Evolutionary conservation across 495 filamentous ascomycete genomes (phyloP), one percentile per base, ranked within the genome.

Genomic region (Friedmanniomyces simplex): DNA sequence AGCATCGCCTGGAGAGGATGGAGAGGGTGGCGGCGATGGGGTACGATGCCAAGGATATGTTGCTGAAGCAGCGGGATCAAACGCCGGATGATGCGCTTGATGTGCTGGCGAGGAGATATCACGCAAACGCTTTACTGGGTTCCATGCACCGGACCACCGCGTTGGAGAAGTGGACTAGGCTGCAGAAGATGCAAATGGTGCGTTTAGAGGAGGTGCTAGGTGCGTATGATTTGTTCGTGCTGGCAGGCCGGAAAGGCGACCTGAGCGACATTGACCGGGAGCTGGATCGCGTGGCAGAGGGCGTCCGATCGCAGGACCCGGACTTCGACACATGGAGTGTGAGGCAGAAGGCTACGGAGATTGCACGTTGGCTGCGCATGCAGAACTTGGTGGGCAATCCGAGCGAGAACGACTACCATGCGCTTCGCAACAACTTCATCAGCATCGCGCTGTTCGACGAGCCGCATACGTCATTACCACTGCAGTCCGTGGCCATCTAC

Each of bases 11-110:
- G 42, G 73, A 77, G 48, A 83, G 84, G 65, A 81, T 85, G 51
- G 77, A 85, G 56, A 67, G 76, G 36, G 85, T 98, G 51, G 80
- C 83, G 54, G 69, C 75, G 42, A 72, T 82, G 61, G 93, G 90
- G 0, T 91, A 87, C 57, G 89, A 97, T 77, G 88, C 82, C 21
- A 96, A 96, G 67, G 93, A 96, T 67, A 82, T 80, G 22, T 76
- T 98, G 37, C 61, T 91, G 42, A 39, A 32, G 28, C 32, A 52
- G 37, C 74, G 77, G 55, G 81, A 95, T 63, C 70, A 72, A 11
- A 72, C 77, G 32, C 73, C 76, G 30, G 76, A 83, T n/a, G 74
- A 79, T 16, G 73, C 68, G 13, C 81, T 86, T 21, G 91, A 98
- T 74, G 77, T 84, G 51, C 71, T 98, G 61, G 88, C 93, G 16